Conservation (phyloP, 768 basidiomycete genomes). For the Mycena metata region DNA sequence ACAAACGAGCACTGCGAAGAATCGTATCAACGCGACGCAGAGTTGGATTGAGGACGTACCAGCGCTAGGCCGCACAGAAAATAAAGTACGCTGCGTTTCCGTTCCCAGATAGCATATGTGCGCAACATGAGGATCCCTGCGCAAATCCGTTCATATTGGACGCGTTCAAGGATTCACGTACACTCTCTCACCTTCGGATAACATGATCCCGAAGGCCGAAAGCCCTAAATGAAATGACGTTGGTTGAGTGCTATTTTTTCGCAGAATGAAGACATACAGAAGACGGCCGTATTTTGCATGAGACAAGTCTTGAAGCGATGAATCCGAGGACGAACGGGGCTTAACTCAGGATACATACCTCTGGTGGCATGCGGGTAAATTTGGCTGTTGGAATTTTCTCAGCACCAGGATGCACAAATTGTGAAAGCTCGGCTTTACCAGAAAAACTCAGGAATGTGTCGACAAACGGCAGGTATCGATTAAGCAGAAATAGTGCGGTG, state of each 20-base stretch:
- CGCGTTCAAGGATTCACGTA: not conserved
- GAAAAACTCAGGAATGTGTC: constrained; percentile 44
- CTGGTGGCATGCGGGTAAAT: constrained; percentile 31
- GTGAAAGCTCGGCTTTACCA: constrained; percentile 21
- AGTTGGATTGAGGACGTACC: constrained; percentile 30
- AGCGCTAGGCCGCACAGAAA: constrained; percentile 46
- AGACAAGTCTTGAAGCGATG: constrained; percentile 21
- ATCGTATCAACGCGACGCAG: not conserved
- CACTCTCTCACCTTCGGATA: constrained; percentile 50
- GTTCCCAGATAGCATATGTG: constrained; percentile 61
- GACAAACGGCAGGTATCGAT: constrained; percentile 50
- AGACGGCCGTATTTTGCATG: constrained; percentile 23
- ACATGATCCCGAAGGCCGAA: constrained; percentile 52
- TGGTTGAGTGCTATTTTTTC: not conserved
- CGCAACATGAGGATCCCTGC: constrained; percentile 57
- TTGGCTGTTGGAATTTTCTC: constrained; percentile 9
- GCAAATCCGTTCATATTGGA: not conserved
- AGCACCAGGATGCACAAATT: not conserved
- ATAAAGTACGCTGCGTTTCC: constrained; percentile 50
- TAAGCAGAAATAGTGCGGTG: constrained; percentile 45
- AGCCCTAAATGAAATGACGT: constrained; percentile 49
- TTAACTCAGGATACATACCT: constrained; percentile 9
- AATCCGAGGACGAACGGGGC: not conserved
- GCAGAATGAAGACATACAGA: constrained; percentile 18
- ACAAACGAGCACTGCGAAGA: constrained; percentile 47